phyloP scores from a whole-genome alignment of 192 early-diverging fungal species.

The Phlyctochytrium planicorne region DNA sequence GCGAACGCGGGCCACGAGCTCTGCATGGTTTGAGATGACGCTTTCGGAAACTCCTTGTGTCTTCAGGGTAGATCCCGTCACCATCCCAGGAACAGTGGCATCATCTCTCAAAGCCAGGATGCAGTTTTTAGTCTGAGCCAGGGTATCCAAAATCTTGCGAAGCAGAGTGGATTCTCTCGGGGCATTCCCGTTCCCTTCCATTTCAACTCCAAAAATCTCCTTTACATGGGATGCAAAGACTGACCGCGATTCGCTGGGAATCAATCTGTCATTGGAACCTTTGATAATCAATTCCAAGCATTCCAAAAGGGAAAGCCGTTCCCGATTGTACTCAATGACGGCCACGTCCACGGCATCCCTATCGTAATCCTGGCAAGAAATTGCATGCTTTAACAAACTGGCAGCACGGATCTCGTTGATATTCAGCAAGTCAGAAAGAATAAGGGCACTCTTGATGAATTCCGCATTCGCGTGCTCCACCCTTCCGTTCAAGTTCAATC shows the following conservation, averaged over 20 bases:
- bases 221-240: constrained; percentile 9
- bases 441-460: constrained; percentile 62
- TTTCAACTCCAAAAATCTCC: neutral
- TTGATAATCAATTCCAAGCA: constrained; percentile 13
- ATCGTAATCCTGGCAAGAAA: constrained; percentile 13
- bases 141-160: neutral
- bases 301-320: constrained; percentile 9
- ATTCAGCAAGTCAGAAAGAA: constrained; percentile 77
- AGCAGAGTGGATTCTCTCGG: neutral
- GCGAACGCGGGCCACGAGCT: neutral
- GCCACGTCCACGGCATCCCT: constrained; percentile 12
- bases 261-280: neutral
- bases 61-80: constrained; percentile 23
- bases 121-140: neutral
- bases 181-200: neutral
- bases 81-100: neutral
- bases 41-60: constrained; percentile 2
- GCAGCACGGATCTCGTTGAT: constrained; percentile 78
- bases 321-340: neutral
- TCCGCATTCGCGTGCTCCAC: constrained; percentile 51
- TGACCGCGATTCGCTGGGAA: constrained; percentile 7
- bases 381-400: constrained; percentile 48
- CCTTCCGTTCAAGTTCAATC: constrained; percentile 19
- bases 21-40: neutral
- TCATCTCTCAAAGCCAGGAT: constrained; percentile 18